Percentiles rank a stretch among this genome's conserved stretches.
Conservation (phyloP, 192 early-diverging fungal species). For the Linnemannia zychae region DNA sequence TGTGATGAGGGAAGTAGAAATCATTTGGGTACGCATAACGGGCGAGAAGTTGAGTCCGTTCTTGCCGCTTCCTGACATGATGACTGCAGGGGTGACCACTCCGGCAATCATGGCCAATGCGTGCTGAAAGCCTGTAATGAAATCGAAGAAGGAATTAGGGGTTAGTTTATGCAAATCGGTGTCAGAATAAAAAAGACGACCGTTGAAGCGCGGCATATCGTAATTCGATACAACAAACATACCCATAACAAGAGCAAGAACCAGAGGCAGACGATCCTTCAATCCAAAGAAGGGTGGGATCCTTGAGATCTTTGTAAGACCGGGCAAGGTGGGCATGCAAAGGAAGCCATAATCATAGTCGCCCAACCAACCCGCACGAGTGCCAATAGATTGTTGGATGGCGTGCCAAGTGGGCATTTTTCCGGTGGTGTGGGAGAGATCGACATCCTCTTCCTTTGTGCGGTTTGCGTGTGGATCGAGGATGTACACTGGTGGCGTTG, state of each 20-base stretch:
- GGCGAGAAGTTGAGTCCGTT: conserved; percentile 41
- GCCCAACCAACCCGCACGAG: conserved; percentile 59
- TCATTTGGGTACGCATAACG: conserved; percentile 52
- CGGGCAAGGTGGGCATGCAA: conserved; percentile 60
- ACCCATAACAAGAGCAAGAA: conserved; percentile 61
- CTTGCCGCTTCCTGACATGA: conserved; percentile 46
- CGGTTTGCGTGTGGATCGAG: conserved; percentile 53
- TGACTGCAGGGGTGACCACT: conserved; percentile 48
- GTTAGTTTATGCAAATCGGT: no score
- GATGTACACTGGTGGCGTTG: conserved; percentile 35
- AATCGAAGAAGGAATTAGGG: no score
- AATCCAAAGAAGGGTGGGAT: conserved; percentile 65
- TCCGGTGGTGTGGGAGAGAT: conserved; percentile 49
- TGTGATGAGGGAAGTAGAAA: conserved; percentile 66
- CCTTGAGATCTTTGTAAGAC: conserved; percentile 27
- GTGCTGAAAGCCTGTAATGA: conserved; percentile 54
- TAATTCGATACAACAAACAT: no score
- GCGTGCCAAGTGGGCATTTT: conserved; percentile 43
- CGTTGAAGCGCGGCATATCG: no score
- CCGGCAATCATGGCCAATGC: conserved; percentile 56
- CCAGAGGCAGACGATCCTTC: conserved; percentile 50
- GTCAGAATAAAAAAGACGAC: no score
- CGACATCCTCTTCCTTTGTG: conserved; percentile 43
- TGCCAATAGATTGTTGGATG: conserved; percentile 39
- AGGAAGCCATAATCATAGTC: conserved; percentile 65